phyloP scores from a whole-genome alignment of 2,329 filamentous ascomycete genomes.

The Paracoccidioides lutzii region DNA sequence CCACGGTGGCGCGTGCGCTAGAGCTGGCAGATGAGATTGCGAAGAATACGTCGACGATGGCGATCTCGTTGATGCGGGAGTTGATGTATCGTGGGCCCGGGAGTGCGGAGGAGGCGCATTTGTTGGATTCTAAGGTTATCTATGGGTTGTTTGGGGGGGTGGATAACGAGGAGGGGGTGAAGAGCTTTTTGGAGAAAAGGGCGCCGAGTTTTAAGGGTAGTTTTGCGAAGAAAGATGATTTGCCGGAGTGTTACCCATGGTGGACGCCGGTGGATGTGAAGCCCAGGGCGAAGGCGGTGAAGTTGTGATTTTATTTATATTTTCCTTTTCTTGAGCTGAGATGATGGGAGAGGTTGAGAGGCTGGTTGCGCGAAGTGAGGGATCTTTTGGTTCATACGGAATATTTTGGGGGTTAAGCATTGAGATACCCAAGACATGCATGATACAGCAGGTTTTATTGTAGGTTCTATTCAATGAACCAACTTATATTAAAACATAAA shows the following conservation, averaged over 20 bases:
- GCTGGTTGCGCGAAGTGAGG: not conserved
- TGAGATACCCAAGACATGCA: not conserved
- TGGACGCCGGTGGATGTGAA: constrained; percentile 45
- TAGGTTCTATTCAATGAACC: not conserved
- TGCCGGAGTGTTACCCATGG: constrained; percentile 53
- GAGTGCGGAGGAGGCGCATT: constrained; percentile 55
- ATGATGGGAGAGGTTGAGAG: not conserved
- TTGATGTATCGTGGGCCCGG: constrained; percentile 47
- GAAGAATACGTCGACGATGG: constrained; percentile 51
- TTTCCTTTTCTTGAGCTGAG: not conserved
- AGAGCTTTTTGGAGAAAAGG: constrained; percentile 58
- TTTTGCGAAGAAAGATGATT: constrained; percentile 42
- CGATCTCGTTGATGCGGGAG: constrained; percentile 55
- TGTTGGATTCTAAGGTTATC: constrained; percentile 45
- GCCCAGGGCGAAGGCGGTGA: not conserved
- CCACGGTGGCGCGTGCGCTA: constrained; percentile 52
- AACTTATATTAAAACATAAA: not conserved
- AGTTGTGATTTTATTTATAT: constrained; percentile 1
- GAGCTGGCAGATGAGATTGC: constrained; percentile 55
- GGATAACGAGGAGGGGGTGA: constrained; percentile 55
- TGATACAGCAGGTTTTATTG: no score
- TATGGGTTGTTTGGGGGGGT: constrained; percentile 31
- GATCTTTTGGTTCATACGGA: not conserved
- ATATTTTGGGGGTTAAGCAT: constrained; percentile 3
- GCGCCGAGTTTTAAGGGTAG: constrained; percentile 45